These are phyloP conservation scores for Cutaneotrichosporon dermatis DNA, from an alignment of 1,284 basidiomycete genomes.

Conservation along the genomic window DNA sequence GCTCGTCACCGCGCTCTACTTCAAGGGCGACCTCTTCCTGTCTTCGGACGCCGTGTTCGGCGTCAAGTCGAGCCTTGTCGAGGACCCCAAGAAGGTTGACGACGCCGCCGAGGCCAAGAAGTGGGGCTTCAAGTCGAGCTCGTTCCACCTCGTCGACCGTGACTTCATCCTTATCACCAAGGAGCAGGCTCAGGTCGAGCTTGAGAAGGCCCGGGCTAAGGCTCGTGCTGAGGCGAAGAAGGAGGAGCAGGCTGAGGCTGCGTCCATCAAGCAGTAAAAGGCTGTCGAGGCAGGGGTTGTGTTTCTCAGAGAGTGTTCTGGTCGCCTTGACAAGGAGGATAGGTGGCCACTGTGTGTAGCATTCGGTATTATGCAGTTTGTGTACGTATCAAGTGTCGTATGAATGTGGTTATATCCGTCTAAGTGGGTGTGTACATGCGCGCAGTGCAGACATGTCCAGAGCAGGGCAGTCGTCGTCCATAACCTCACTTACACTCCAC, in stretches of 20 bases:
- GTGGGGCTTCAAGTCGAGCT: conserved; percentile 18
- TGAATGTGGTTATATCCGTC: too few relatives aligned
- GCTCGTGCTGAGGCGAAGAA: background rate
- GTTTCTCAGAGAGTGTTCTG: too few relatives aligned
- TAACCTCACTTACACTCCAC: too few relatives aligned
- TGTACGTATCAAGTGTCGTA: too few relatives aligned
- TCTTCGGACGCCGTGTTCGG: conserved; percentile 26
- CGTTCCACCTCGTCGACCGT: conserved; percentile 14
- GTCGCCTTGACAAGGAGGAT: too few relatives aligned
- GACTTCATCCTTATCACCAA: conserved; percentile 25
- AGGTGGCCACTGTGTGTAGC: too few relatives aligned
- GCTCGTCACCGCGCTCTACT: conserved; percentile 69
- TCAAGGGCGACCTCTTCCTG: conserved; percentile 57
- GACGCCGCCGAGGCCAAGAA: conserved; percentile 18
- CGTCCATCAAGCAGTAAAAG: too few relatives aligned
- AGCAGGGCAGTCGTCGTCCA: too few relatives aligned
- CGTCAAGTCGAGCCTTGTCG: conserved; percentile 21
- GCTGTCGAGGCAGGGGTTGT: too few relatives aligned
- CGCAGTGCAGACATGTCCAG: too few relatives aligned
- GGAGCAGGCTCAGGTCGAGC: conserved; percentile 18
- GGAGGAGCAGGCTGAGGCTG: background rate
- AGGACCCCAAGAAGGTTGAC: conserved; percentile 13
- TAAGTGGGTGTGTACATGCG: too few relatives aligned
- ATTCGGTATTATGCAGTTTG: too few relatives aligned
- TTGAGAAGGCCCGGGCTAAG: conserved; percentile 12